Evolutionary conservation across 2,329 filamentous ascomycete genomes (phyloP).

Genomic region (Purpureocillium takamizusanense): DNA sequence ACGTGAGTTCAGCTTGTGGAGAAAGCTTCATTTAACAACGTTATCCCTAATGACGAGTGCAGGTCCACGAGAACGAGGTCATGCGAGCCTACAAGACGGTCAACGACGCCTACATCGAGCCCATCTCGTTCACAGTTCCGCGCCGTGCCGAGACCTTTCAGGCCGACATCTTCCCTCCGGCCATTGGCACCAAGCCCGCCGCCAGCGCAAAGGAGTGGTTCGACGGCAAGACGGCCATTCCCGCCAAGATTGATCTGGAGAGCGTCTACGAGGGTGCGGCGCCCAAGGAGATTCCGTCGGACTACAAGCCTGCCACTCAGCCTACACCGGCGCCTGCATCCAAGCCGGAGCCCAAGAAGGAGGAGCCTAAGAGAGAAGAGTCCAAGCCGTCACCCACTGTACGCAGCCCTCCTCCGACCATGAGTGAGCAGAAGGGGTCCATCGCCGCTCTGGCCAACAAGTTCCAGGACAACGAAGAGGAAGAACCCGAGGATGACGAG

Average conservation of each 20-base stretch:
- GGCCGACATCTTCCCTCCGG: constrained; percentile 91
- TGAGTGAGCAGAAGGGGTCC: constrained; percentile 79
- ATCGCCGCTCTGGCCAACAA: constrained; percentile 80
- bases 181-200: constrained; percentile 69
- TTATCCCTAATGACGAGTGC: constrained; percentile 10
- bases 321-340: constrained; percentile 32
- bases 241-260: constrained; percentile 89
- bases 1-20: no score
- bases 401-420: constrained; percentile 49
- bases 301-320: constrained; percentile 51
- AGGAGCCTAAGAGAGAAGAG: constrained; percentile 34
- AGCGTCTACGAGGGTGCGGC: constrained; percentile 80
- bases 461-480: constrained; percentile 70
- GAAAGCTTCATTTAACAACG: constrained; percentile 5
- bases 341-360: constrained; percentile 25
- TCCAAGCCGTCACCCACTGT: constrained; percentile 37
- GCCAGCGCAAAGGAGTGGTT: constrained; percentile 79
- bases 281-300: constrained; percentile 65
- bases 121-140: constrained; percentile 94
- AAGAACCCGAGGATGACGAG: constrained; percentile 55
- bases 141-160: constrained; percentile 91
- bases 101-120: constrained; percentile 89
- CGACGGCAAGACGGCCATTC: constrained; percentile 71
- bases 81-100: constrained; percentile 97
- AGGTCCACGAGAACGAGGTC: constrained; percentile 92